These are phyloP conservation scores for Collybia sordida DNA, from an alignment of 768 basidiomycete genomes.

Conservation along the genomic window DNA sequence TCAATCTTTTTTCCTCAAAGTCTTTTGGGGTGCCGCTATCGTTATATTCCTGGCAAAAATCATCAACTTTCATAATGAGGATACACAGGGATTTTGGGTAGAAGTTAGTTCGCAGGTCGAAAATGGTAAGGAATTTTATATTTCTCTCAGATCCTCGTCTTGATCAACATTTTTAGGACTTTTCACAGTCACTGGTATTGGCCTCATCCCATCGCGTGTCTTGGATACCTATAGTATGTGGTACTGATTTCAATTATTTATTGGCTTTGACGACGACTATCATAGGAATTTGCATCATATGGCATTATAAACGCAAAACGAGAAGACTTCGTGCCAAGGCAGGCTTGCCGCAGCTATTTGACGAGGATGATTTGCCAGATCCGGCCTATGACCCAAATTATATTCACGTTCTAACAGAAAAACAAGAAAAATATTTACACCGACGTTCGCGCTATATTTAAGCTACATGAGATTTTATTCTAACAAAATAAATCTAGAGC, in stretches of 20 bases:
- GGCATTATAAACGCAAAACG: slow-evolving; percentile 67
- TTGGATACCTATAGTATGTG: slow-evolving; percentile 73
- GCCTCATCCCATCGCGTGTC: slow-evolving; percentile 73
- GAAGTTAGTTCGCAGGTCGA: slow-evolving; percentile 76
- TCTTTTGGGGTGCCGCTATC: slow-evolving; percentile 87
- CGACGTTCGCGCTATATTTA: slow-evolving; percentile 51
- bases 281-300: slow-evolving; percentile 71
- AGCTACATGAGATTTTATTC: background rate
- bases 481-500: slow-evolving; percentile 41
- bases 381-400: slow-evolving; percentile 70
- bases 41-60: slow-evolving; percentile 68
- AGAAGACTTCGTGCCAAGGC: slow-evolving; percentile 56
- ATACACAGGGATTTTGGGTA: slow-evolving; percentile 79
- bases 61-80: slow-evolving; percentile 69
- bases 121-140: slow-evolving; percentile 50
- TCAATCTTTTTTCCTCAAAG: slow-evolving; percentile 27
- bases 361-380: slow-evolving; percentile 81
- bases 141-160: background rate
- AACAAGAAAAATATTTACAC: slow-evolving; percentile 64
- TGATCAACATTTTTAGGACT: slow-evolving; percentile 41
- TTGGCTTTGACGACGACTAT: background rate
- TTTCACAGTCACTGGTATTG: slow-evolving; percentile 79
- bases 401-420: slow-evolving; percentile 65
- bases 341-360: slow-evolving; percentile 67
- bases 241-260: background rate